Conservation (phyloP, 305 asterid genomes). For the Solanum aculeatissimum region DNA sequence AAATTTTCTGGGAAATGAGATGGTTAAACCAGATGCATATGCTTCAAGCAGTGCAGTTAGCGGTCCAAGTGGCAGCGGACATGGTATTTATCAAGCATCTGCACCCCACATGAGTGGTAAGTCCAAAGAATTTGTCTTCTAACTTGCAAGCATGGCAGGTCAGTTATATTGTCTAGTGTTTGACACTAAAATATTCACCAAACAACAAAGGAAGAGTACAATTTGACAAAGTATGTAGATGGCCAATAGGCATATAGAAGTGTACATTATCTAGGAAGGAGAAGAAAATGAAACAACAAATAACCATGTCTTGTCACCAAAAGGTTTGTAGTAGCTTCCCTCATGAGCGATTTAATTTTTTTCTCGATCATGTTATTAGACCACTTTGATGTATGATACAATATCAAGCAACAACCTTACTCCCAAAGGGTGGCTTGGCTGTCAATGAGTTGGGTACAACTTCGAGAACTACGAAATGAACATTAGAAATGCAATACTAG, state of each 20-base stretch:
- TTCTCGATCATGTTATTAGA: neutral
- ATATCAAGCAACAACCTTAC: neutral
- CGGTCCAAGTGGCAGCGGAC: constrained; percentile 50
- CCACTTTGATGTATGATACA: neutral
- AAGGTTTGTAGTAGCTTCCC: neutral
- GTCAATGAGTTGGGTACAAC: neutral
- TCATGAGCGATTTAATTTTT: neutral
- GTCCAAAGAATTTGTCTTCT: constrained; percentile 5
- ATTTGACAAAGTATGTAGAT: neutral
- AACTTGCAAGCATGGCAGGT: neutral
- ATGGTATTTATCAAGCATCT: constrained; percentile 57
- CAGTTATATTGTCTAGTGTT: neutral
- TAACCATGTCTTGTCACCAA: neutral
- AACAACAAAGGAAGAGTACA: neutral
- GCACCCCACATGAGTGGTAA: constrained; percentile 37
- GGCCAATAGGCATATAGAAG: neutral
- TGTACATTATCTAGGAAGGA: neutral
- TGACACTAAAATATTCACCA: neutral
- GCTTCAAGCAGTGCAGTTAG: constrained; percentile 42
- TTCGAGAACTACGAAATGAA: neutral
- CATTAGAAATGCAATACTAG: neutral
- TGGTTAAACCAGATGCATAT: constrained; percentile 44
- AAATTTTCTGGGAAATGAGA: constrained; percentile 48
- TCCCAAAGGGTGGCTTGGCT: neutral
- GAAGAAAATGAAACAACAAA: neutral